Evolutionary conservation across 345 rosid genomes (phyloP), one percentile per base, ranked within the genome.

Genomic region (Arabis hirsuta): DNA sequence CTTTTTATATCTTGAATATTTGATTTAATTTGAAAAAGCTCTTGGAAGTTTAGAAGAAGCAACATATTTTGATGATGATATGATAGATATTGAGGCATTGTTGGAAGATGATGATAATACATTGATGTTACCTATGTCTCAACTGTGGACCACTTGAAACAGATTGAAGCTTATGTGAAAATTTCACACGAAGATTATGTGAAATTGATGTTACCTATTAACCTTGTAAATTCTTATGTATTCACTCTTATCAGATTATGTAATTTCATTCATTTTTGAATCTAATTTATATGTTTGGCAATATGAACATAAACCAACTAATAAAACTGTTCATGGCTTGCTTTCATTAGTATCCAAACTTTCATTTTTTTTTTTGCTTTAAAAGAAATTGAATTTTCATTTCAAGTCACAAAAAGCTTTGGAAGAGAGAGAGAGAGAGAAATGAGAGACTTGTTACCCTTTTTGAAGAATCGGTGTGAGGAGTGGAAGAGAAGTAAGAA

Each of bases 201-300:
- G 0, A 16, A 16, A 16, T 16, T 16, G 16, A 16, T 16, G 16
- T 16, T 16, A 16, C 62, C 42, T 11, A 10, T 14, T 54, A 67
- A 53, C 14, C 52, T 69, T 69, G 73, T 69, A 69, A 34, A 69
- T 69, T 69, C 73, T 58, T 47, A 9, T 58, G 73, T 55, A 68
- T n/a, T 53, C 39, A 13, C 61, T 42, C 61, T 67, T 53, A 4
- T 67, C 41, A 53, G 31, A 7, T 44, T 19, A 55, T 68, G 64
- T 68, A 55, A 56, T 14, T 45, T 32, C 45, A 44, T 55, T 43
- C 45, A 32, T 44, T 56, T 9, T 31, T 10, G 41, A 53, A 50
- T 65, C 39, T 52, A 9, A 52, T 39, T 52, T 24, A 52, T 12
- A 53, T 65, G 16, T 47, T 55, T 29, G 41, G 27, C 24, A 16